Base-by-base conservation (phyloP, 2,329 filamentous ascomycete genomes). In the Talaromyces funiculosus region DNA sequence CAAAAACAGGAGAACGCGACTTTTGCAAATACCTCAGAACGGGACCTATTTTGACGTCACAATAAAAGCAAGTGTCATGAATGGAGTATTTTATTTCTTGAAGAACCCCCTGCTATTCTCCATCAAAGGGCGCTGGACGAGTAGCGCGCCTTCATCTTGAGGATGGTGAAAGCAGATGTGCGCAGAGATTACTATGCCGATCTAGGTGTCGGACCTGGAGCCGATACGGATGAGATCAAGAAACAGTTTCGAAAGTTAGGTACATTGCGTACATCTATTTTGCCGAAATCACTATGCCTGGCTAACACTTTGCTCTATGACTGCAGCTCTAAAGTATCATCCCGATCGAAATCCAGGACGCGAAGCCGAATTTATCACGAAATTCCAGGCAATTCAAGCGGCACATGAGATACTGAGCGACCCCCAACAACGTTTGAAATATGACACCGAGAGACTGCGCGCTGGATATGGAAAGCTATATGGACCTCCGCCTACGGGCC, bases 341-440 rank as follows among this genome's bases (percentile, higher is more conserved):
- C 92, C 92, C 7, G 92, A 96, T 72, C 88, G 92, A 62, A 96
- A 96, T 70, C 90, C 88, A 10, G 92, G 92, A 56, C 85, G 84
- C 69, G 91, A 96, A 75, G 77, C 84, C 61, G 90, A 93, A 69
- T 89, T 88, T 70, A 90, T 90, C 65, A 81, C 88, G 33, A 89
- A 90, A 69, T 96, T 96, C 69, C 90, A 95, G 73, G 84, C 87
- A 54, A 95, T 96, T 53, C 90, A 95, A 74, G 85, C 89, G 4
- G 92, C 92, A 22, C 87, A 95, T 70, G 92, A 96, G 72, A 81
- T 96, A 57, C 78, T 90, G 49, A 82, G 78, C 64, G 86, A 88
- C 67, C 76, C 82, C 1, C 75, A 77, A n/a, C 77, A 80, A 66
- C 83, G 85, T 63, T 70, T 78, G 38, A 84, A 83, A 69, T 88